Conservation (phyloP, 2,329 filamentous ascomycete genomes). For the Fusarium kyushuense region DNA sequence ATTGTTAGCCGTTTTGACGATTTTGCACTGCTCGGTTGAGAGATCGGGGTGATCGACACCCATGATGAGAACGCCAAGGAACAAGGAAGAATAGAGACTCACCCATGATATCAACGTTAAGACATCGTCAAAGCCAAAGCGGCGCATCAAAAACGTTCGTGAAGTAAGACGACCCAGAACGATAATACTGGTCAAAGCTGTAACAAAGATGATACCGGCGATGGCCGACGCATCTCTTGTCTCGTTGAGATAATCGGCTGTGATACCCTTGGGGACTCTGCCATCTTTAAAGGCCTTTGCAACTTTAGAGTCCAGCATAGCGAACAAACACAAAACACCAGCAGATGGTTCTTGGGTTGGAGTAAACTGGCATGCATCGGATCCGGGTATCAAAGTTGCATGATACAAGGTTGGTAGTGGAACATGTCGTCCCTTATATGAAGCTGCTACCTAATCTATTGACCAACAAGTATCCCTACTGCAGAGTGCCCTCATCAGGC, state of each 20-base stretch:
- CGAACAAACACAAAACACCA: slow-evolving; percentile 14
- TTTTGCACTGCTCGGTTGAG: neutral
- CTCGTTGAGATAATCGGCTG: slow-evolving; percentile 53
- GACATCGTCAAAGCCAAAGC: slow-evolving; percentile 55
- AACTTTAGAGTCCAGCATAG: slow-evolving; percentile 47
- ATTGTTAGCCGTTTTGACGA: slow-evolving; percentile 19
- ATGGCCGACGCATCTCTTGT: slow-evolving; percentile 54
- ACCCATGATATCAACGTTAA: slow-evolving; percentile 54
- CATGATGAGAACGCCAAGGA: neutral
- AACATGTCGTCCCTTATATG: slow-evolving; percentile 29
- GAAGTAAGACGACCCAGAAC: slow-evolving; percentile 53
- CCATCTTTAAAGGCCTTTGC: slow-evolving; percentile 52
- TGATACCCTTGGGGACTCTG: slow-evolving; percentile 52
- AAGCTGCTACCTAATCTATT: neutral
- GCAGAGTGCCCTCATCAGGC: neutral
- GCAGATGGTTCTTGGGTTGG: neutral
- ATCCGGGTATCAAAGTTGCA: neutral
- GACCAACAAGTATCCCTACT: neutral
- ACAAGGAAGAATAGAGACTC: slow-evolving; percentile 25
- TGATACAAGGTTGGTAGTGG: neutral
- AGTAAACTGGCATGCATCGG: neutral
- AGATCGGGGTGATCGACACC: slow-evolving; percentile 16
- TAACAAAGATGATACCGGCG: slow-evolving; percentile 55
- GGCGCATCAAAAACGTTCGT: slow-evolving; percentile 52
- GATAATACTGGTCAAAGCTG: slow-evolving; percentile 51